A percentile compares a stretch with the other conserved stretches of the same genome.
Evolutionary conservation across 495 filamentous ascomycete species (phyloP).

Genomic region (Penicillium nucicola): DNA sequence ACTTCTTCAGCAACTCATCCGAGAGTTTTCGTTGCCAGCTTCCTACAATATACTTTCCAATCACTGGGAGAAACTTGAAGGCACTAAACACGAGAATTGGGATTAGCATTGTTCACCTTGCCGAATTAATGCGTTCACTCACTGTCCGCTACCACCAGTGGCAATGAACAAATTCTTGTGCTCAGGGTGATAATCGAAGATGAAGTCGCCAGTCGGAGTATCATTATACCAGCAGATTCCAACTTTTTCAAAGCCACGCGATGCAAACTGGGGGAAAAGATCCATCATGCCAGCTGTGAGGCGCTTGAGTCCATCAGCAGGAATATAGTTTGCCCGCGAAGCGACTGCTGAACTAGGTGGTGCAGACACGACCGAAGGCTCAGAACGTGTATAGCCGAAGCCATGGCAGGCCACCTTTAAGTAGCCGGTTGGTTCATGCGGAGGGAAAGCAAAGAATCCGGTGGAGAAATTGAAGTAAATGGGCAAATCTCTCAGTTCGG

Average conservation of each 20-base stretch:
- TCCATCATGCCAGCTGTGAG: conserved; percentile 54
- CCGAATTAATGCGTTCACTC: conserved; percentile 6
- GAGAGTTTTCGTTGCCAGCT: conserved; percentile 34
- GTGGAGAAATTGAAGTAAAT: conserved; percentile 73
- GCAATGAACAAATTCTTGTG: conserved; percentile 66
- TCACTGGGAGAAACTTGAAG: conserved; percentile 49
- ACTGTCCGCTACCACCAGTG: conserved; percentile 75
- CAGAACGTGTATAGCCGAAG: conserved; percentile 59
- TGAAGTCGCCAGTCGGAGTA: conserved; percentile 69
- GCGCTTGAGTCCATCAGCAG: conserved; percentile 53
- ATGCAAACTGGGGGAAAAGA: conserved; percentile 55
- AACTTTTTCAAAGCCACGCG: conserved; percentile 58
- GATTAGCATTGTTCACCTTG: not conserved
- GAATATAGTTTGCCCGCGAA: conserved; percentile 35
- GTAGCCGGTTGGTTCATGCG: conserved; percentile 32
- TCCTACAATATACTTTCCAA: conserved; percentile 43
- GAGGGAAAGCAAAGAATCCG: conserved; percentile 76
- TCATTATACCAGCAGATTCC: conserved; percentile 86
- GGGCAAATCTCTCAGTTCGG: conserved; percentile 55
- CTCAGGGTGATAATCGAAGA: conserved; percentile 68
- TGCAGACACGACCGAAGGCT: conserved; percentile 16
- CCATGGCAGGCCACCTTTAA: conserved; percentile 76
- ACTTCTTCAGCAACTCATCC: conserved; percentile 32
- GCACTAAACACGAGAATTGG: conserved; percentile 13
- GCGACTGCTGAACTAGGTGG: conserved; percentile 21